Percentiles rank a stretch among this genome's conserved stretches.
phyloP scores from a whole-genome alignment of 352 stramenopile genomes.

The Phytopythium delawarense region DNA sequence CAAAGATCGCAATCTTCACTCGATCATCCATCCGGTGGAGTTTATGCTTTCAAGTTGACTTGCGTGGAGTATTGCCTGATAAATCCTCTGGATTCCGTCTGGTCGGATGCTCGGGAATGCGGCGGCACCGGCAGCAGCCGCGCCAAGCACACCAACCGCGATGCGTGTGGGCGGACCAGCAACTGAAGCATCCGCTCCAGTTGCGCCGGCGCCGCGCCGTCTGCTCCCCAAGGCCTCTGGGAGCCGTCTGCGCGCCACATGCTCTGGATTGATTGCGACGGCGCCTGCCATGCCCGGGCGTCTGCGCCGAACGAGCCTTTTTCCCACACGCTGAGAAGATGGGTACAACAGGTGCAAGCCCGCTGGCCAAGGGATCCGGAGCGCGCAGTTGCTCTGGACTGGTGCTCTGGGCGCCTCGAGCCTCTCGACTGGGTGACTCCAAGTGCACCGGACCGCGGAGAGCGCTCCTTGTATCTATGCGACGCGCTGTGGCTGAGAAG shows the following conservation, averaged over 20 bases:
- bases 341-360: background rate
- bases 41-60: background rate
- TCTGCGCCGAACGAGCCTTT: background rate
- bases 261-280: background rate
- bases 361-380: background rate
- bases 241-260: background rate
- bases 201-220: background rate
- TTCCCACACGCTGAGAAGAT: background rate
- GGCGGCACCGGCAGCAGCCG: background rate
- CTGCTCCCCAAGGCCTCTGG: background rate
- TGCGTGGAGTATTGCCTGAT: background rate
- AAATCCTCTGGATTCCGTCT: constrained; percentile 1
- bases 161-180: constrained; percentile 7
- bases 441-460: background rate
- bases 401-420: background rate
- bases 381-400: background rate
- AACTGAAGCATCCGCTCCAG: constrained; percentile 2
- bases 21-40: background rate
- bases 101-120: background rate
- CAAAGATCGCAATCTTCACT: background rate
- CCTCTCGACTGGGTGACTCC: background rate
- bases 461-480: background rate
- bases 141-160: background rate
- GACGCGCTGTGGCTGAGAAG: background rate
- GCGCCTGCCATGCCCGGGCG: background rate